phyloP scores from a whole-genome alignment of 352 stramenopile species.

The Peronospora belbahrii region DNA sequence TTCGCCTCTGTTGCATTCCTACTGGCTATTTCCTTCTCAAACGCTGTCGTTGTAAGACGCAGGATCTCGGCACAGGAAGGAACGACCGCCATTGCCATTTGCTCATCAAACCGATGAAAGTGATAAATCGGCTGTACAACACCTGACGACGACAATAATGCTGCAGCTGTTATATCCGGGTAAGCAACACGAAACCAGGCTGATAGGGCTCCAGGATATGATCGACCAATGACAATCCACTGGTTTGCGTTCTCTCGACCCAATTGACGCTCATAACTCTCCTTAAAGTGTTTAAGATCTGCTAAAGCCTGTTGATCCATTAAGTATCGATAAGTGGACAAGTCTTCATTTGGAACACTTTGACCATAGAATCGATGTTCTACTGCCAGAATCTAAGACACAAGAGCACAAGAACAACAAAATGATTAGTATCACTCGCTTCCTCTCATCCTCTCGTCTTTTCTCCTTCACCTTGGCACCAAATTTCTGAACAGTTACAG shows the following conservation, averaged over 20 bases:
- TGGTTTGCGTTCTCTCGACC: slow-evolving; percentile 24
- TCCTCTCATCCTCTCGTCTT: neutral
- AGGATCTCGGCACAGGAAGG: slow-evolving; percentile 55
- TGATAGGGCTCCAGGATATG: slow-evolving; percentile 73
- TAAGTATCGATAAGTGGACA: slow-evolving; percentile 67
- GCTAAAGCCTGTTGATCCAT: slow-evolving; percentile 81
- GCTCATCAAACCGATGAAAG: slow-evolving; percentile 79
- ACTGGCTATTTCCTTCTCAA: slow-evolving; percentile 48
- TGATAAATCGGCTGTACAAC: slow-evolving; percentile 76
- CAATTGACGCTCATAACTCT: slow-evolving; percentile 47
- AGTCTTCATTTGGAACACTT: slow-evolving; percentile 65
- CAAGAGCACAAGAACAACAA: too few species aligned
- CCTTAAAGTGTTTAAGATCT: slow-evolving; percentile 79
- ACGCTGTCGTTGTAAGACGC: slow-evolving; percentile 49
- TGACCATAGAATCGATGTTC: slow-evolving; percentile 87
- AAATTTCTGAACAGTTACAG: slow-evolving; percentile 67
- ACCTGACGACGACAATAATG: slow-evolving; percentile 65
- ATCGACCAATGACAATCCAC: slow-evolving; percentile 76
- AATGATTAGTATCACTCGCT: neutral
- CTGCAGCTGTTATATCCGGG: slow-evolving; percentile 62
- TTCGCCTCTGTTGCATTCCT: slow-evolving; percentile 56
- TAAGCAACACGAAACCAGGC: slow-evolving; percentile 82
- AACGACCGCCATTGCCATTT: slow-evolving; percentile 53
- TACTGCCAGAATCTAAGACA: slow-evolving; percentile 56
- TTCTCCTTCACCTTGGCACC: slow-evolving; percentile 48